Evolutionary conservation across 331 rosid genomes (phyloP).

Genomic region (Erythrophleum ivorense): DNA sequence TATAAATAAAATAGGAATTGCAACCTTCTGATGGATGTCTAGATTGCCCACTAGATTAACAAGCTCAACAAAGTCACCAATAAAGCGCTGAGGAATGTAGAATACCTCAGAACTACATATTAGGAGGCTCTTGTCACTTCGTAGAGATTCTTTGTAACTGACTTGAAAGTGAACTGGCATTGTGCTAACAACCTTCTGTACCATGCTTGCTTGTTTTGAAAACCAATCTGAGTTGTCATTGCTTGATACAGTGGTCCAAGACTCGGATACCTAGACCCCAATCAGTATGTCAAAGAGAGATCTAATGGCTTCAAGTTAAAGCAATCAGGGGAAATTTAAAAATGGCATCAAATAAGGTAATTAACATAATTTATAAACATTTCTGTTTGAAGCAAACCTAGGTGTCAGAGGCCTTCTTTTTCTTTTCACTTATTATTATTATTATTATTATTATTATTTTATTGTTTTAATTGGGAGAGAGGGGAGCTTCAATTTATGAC

Average conservation of each 20-base stretch:
- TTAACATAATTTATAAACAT: slow-evolving; percentile 17
- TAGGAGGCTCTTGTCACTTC: slow-evolving; percentile 50
- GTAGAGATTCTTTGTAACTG: slow-evolving; percentile 69
- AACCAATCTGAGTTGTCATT: slow-evolving; percentile 76
- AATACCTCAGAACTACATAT: slow-evolving; percentile 88
- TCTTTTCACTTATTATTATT: too few species aligned
- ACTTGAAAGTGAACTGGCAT: slow-evolving; percentile 98
- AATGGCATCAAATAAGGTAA: background rate
- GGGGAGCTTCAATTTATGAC: too few species aligned
- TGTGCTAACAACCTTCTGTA: slow-evolving; percentile 73
- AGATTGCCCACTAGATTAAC: slow-evolving; percentile 71
- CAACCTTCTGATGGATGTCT: slow-evolving; percentile 89
- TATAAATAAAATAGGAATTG: slow-evolving; percentile 86
- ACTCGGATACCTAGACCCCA: slow-evolving; percentile 73
- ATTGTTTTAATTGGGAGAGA: too few species aligned
- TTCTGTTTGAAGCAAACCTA: background rate
- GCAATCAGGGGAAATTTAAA: slow-evolving; percentile 17
- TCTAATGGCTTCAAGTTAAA: background rate
- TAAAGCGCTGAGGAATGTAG: slow-evolving; percentile 73
- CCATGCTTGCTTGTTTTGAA: slow-evolving; percentile 83
- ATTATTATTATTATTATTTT: too few species aligned
- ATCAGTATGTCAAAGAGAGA: slow-evolving; percentile 42
- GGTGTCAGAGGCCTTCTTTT: too few species aligned
- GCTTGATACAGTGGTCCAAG: slow-evolving; percentile 73
- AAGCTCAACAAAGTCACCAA: slow-evolving; percentile 78